phyloP scores from a whole-genome alignment of 2,329 filamentous ascomycete species.

The Teratosphaeria destructans region DNA sequence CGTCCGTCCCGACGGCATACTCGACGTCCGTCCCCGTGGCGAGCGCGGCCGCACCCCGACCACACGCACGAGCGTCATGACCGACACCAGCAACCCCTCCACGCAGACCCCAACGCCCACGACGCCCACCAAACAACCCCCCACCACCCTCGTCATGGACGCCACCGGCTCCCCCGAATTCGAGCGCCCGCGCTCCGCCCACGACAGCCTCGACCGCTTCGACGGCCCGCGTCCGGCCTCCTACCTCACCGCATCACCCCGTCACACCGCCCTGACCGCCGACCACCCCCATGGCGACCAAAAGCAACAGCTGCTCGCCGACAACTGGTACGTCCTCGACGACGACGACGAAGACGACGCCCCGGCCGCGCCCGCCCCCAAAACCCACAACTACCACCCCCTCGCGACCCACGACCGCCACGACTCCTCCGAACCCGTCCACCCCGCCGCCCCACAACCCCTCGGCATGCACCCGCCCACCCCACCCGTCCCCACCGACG shows the following conservation, averaged over 20 bases:
- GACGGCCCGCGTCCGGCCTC: background rate
- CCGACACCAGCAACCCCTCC: background rate
- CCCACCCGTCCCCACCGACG: conserved; percentile 19
- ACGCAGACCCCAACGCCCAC: background rate
- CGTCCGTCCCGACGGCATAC: conserved; percentile 14
- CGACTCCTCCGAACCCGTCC: conserved; percentile 14
- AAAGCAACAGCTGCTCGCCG: conserved; percentile 30
- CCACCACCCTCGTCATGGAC: background rate
- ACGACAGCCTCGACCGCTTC: background rate
- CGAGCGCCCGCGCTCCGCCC: background rate
- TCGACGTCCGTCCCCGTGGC: conserved; percentile 6
- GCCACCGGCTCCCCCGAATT: background rate
- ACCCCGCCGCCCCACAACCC: conserved; percentile 20
- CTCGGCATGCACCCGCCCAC: conserved; percentile 40
- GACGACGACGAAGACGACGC: conserved; percentile 3
- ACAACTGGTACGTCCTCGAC: conserved; percentile 38
- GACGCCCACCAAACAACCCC: background rate
- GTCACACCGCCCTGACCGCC: conserved; percentile 9
- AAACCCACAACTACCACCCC: too few species aligned
- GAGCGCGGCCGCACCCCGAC: background rate
- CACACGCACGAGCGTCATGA: background rate
- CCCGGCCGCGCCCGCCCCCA: conserved; percentile 2
- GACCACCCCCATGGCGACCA: conserved; percentile 14
- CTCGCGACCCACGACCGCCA: conserved; percentile 13
- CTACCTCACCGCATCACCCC: background rate